These are phyloP conservation scores for Amaranthus palmeri DNA, from an alignment of 148 eudicot genomes.

Conservation along the genomic window DNA sequence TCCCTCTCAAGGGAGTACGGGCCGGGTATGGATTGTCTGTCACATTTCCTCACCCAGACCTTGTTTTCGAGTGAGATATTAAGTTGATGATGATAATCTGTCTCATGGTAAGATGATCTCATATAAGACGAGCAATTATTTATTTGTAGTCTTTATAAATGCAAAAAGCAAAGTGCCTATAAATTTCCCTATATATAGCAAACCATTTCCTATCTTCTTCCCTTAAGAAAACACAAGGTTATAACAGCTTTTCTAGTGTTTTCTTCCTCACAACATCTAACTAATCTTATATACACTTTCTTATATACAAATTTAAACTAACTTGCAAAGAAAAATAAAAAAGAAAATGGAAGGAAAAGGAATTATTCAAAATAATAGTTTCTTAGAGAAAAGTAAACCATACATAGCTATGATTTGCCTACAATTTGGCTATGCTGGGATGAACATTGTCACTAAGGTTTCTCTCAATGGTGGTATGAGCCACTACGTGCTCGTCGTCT, in stretches of 20 bases:
- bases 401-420: conserved; percentile 66
- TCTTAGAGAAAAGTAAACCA: conserved; percentile 48
- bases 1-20: no score
- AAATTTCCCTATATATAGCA: conserved; percentile 30
- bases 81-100: no score
- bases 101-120: no score
- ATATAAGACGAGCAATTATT: no score
- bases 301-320: background rate
- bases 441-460: conserved; percentile 81
- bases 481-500: conserved; percentile 75
- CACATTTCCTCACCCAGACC: no score
- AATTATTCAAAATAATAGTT: conserved; percentile 9
- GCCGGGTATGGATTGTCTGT: no score
- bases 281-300: background rate
- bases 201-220: conserved; percentile 18
- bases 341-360: conserved; percentile 53
- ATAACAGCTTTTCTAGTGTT: conserved; percentile 17
- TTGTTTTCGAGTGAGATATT: no score
- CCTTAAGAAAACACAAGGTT: conserved; percentile 29
- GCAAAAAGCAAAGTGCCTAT: conserved; percentile 1
- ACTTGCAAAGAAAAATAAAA: background rate
- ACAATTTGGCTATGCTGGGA: conserved; percentile 78
- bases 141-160: background rate
- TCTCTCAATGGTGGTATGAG: conserved; percentile 85
- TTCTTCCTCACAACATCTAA: conserved; percentile 24